These are phyloP conservation scores for Leishmania major DNA, from an alignment of 208 protist genomes.

Conservation along the genomic window DNA sequence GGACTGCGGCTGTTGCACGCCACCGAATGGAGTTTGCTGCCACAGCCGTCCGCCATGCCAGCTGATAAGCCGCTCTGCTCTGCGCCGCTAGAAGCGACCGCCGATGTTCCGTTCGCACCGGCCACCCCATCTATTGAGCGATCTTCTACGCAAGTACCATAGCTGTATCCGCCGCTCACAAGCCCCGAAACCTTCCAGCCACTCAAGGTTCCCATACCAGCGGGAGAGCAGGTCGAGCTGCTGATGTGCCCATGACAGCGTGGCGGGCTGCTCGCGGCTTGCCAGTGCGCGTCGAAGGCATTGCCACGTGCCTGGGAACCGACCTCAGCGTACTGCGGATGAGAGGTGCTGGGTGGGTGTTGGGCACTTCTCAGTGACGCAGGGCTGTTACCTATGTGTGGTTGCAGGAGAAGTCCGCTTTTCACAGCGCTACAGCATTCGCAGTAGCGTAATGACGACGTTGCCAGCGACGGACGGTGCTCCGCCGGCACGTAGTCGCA, in stretches of 20 bases:
- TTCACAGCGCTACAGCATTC: neutral
- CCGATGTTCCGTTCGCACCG: neutral
- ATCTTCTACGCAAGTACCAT: neutral
- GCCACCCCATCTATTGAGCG: neutral
- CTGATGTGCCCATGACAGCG: neutral
- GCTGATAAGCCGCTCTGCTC: neutral
- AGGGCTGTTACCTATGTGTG: neutral
- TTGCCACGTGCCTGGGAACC: neutral
- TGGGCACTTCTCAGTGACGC: neutral
- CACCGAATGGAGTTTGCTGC: neutral
- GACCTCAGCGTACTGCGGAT: neutral
- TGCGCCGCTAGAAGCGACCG: neutral
- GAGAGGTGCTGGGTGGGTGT: neutral
- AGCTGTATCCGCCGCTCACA: neutral
- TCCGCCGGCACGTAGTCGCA: slow-evolving; percentile 7
- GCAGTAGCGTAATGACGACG: neutral
- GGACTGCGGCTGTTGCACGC: no score
- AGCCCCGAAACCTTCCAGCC: neutral
- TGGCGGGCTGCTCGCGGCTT: neutral
- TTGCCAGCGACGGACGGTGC: neutral
- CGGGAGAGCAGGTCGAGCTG: neutral
- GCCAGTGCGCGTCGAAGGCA: neutral
- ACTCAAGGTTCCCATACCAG: neutral
- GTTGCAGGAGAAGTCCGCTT: neutral
- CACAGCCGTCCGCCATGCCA: neutral